Base-by-base conservation (phyloP, 345 rosid species). In the Eucalyptus albens region DNA sequence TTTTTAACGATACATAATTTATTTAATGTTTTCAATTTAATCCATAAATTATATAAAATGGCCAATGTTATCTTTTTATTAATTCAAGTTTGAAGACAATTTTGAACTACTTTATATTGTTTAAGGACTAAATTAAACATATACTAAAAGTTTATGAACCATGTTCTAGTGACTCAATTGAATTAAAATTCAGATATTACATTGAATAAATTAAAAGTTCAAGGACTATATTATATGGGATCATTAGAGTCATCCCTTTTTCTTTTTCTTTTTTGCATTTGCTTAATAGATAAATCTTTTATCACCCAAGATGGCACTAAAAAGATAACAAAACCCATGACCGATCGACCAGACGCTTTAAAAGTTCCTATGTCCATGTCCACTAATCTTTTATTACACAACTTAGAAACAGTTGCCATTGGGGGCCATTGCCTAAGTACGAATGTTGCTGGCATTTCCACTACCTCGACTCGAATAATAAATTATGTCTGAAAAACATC, bases 141-240 rank as follows among this genome's bases (percentile, higher is more conserved):
- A 4, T 56, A 24, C 0, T 24, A 56, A 56, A 56, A 56, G 0
- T 26, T 26, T 24, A 56, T 10, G 1, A 26, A 56, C 3, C 14
- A 4, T 2, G 13, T 56, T 24, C 22, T 6, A 56, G 2, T 0
- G 1, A 56, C 27, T 24, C 29, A 56, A 53, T 21, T 53, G 1
- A 53, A 53, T 53, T 21, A 56, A 56, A 56, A 1, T 56, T 56
- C 29, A 56, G 0, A 56, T 9, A 10, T 9, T 3, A 56, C 1
- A 56, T 56, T 56, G 2, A 10, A 22, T 56, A 24, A 9, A 22
- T 24, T 5, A 22, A 56, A 56, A 56, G 0, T 56, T 56, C 0
- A 24, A 0, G 6, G 2, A 56, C 14, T 56, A 24, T 11, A 9
- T 24, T 56, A 11, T 0, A 56, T 21, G 29, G 1, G 14, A 56